Evolutionary conservation across 1,284 basidiomycete species (phyloP), one percentile per base, ranked within the genome.

Genomic region (Ustilago curta): DNA sequence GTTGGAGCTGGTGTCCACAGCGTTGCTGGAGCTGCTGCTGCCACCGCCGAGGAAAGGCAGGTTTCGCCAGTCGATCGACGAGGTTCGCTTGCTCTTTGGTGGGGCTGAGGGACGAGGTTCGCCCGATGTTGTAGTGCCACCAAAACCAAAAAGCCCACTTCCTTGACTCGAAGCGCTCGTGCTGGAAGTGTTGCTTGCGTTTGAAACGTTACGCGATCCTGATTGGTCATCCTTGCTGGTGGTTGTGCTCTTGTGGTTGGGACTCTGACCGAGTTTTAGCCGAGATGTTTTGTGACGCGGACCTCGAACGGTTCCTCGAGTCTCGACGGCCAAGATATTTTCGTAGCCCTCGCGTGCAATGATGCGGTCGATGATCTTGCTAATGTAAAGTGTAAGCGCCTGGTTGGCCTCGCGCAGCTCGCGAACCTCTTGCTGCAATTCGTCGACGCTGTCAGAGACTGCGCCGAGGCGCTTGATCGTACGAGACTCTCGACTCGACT

Each of bases 331-430:
- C 29, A 97, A 89, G 58, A 97, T 91, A 79, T 95, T 92, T 85
- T 97, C 95, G 86, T 94, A 96, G 31, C 94, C 95, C 85, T 95
- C 94, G 83, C 93, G 91, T 3, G 93, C 90, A 70, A 96, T 94
- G 84, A 97, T 96, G 58, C 94, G 90, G 87, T 97, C 94, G 79
- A 97, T 91, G 80, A 97, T 97, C 88, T 97, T 97, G 59, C 93
- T 94, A 19, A 95, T 94, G 84, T 97, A 97, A 23, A 97, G 87
- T 18, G 93, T 93, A 12, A 97, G 87, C 0, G 94, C 94, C 85
- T 95, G 95, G 88, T 97, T 97, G 49, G 93, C 93, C 84, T 97
- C 95, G 84, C 92, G 93, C 83, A 97, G 89, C 43, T 90, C 91
- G 86, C 95, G 95, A 81, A 96, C 90, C 85, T 97, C 95, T 94